Conservation (phyloP, 2,329 filamentous ascomycete species). For the Nannizziopsis barbatae region DNA sequence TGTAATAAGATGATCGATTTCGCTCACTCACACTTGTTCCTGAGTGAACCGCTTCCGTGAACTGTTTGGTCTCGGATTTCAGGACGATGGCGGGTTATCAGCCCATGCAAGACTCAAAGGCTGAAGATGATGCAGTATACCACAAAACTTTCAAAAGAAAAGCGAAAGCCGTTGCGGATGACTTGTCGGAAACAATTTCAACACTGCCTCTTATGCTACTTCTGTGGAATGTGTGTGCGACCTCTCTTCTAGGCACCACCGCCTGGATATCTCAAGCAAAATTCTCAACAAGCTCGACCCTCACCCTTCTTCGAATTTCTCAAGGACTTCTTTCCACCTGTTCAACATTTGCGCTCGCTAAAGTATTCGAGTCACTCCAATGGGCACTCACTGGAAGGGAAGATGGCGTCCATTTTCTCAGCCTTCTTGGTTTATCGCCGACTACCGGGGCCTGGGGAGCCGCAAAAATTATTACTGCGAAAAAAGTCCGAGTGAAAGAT, state of each 20-base stretch:
- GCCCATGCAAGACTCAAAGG: no score
- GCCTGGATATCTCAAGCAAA: conserved; percentile 4
- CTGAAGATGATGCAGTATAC: no score
- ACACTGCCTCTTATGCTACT: neutral
- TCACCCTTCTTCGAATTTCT: neutral
- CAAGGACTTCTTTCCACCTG: conserved; percentile 3
- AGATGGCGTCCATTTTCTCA: neutral
- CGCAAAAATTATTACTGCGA: neutral
- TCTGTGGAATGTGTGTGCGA: neutral
- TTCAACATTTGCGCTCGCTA: neutral
- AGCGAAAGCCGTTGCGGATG: neutral
- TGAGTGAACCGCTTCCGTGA: no score
- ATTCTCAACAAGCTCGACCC: conserved; percentile 1
- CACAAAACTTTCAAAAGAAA: neutral
- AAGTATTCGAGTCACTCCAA: neutral
- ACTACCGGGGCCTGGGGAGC: neutral
- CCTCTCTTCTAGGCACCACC: neutral
- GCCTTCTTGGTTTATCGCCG: neutral
- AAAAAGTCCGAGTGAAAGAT: neutral
- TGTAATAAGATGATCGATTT: no score
- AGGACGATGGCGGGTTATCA: no score
- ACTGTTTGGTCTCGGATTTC: no score
- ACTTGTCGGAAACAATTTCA: neutral
- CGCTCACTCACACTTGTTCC: no score
- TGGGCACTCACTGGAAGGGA: conserved; percentile 1